Evolutionary conservation across 345 rosid species (phyloP), one percentile per base, ranked within the genome.

Genomic region (Noccaea bulbosa): DNA sequence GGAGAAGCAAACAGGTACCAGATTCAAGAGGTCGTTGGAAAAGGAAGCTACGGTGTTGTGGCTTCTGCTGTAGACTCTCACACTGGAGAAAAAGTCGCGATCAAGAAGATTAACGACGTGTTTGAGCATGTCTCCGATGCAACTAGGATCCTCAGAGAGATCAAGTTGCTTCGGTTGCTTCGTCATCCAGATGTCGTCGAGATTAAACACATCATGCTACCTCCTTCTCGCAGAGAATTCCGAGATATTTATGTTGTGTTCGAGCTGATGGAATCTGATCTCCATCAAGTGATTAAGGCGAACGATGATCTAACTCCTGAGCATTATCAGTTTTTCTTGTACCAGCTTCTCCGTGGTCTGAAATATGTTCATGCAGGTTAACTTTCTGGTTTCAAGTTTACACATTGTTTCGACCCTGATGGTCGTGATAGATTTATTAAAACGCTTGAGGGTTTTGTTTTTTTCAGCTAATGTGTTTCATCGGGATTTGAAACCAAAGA

Each of bases 121-220:
- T 94, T 94, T 71, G 99, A 91, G 74, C 97, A 94, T 62, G 97
- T 94, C 40, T 94, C 99, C 71, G 99, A 94, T 71, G 97, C 99
- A 3, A 91, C 99, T 2, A 87, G 99, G 70, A 94, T 94, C 79
- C 73, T 91, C 71, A 85, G 99, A 77, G 99, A 94, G 87, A 87
- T 94, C 64, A 94, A 94, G 72, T 86, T 94, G 73, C 93, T 94
- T 14, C 78, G 99, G 48, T 65, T 94, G 85, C 98, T 94, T 73
- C 88, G 88, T 30, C 99, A 94, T 83, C 97, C 99, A 0, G 98
- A 91, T 82, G 80, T 94, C 34, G 99, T 94, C 20, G 89, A 89
- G 80, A 89, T 94, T 56, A 94, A 88, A 65, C 99, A 94, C 67
- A 92, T 94, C 41, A 94, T 92, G 99, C 85, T 94, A 51, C 99